These are phyloP conservation scores for Sphaerulina musiva DNA, from an alignment of 2,329 filamentous ascomycete species.

Conservation along the genomic window DNA sequence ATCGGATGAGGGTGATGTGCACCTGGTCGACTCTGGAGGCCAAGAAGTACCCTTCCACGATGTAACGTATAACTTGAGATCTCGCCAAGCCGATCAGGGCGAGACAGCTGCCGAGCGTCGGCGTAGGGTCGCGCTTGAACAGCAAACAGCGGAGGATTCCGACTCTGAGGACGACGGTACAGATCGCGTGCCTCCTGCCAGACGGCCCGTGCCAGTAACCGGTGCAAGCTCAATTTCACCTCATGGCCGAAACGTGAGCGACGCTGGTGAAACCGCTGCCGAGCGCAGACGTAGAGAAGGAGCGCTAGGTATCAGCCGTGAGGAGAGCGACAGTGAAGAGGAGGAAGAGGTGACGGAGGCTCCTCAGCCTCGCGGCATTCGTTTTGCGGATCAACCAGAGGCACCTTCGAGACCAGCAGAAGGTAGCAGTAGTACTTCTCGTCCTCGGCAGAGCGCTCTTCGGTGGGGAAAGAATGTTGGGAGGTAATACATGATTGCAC, in stretches of 20 bases:
- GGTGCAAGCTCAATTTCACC: slow-evolving; percentile 7
- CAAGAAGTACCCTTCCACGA: slow-evolving; percentile 45
- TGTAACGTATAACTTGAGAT: slow-evolving; percentile 31
- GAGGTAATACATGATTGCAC: neutral
- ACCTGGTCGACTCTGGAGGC: slow-evolving; percentile 42
- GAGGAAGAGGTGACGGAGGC: slow-evolving; percentile 18
- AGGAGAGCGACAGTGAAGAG: slow-evolving; percentile 49
- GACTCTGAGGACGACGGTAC: slow-evolving; percentile 38
- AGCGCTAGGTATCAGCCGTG: slow-evolving; percentile 56
- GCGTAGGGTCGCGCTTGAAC: slow-evolving; percentile 35
- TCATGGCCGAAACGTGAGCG: slow-evolving; percentile 27
- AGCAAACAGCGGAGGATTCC: slow-evolving; percentile 23
- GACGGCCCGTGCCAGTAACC: neutral
- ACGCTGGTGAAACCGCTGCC: slow-evolving; percentile 62
- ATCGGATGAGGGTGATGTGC: slow-evolving; percentile 33
- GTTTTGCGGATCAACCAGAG: slow-evolving; percentile 25
- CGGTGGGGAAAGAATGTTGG: slow-evolving; percentile 30
- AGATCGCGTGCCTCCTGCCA: slow-evolving; percentile 32
- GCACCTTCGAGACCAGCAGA: slow-evolving; percentile 2
- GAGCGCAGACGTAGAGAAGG: slow-evolving; percentile 68
- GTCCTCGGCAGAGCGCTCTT: slow-evolving; percentile 25
- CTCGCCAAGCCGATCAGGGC: slow-evolving; percentile 16
- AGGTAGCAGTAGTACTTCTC: neutral
- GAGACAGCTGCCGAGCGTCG: slow-evolving; percentile 41
- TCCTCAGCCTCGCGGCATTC: slow-evolving; percentile 20